Conservation (phyloP, 371 early-diverging fungal species). For the Lichtheimia ornata region DNA sequence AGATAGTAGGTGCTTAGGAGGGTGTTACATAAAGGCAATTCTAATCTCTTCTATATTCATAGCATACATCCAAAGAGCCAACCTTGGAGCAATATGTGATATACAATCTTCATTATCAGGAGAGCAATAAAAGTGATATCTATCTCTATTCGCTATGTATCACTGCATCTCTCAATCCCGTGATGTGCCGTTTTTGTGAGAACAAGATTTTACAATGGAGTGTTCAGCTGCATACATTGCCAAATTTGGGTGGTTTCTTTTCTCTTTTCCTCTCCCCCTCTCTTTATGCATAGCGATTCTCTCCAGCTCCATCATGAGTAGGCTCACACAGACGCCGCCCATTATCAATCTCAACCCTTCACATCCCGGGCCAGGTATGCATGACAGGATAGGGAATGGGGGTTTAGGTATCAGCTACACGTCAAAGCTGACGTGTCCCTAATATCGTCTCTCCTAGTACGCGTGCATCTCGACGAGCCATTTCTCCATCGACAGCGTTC, state of each 20-base stretch:
- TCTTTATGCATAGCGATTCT: background rate
- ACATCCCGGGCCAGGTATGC: constrained; percentile 12
- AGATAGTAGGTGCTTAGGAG: no score
- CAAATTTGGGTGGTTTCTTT: background rate
- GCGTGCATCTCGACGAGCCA: constrained; percentile 20
- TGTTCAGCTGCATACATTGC: background rate
- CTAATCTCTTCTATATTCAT: no score
- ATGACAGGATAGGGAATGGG: background rate
- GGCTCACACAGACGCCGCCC: constrained; percentile 21
- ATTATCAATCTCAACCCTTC: constrained; percentile 15
- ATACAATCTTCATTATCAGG: no score
- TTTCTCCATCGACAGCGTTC: constrained; percentile 19
- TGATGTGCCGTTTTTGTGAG: background rate
- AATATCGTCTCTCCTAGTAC: constrained; percentile 10
- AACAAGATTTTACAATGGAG: background rate
- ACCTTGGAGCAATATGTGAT: no score
- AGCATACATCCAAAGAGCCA: no score
- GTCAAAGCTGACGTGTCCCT: background rate
- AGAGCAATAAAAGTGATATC: background rate
- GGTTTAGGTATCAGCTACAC: background rate
- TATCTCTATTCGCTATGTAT: background rate
- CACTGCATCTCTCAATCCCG: background rate
- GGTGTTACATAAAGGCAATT: no score
- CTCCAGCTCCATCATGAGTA: constrained; percentile 14
- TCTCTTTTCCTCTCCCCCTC: background rate